phyloP scores from a whole-genome alignment of 345 rosid species.

The Mercurialis annua region DNA sequence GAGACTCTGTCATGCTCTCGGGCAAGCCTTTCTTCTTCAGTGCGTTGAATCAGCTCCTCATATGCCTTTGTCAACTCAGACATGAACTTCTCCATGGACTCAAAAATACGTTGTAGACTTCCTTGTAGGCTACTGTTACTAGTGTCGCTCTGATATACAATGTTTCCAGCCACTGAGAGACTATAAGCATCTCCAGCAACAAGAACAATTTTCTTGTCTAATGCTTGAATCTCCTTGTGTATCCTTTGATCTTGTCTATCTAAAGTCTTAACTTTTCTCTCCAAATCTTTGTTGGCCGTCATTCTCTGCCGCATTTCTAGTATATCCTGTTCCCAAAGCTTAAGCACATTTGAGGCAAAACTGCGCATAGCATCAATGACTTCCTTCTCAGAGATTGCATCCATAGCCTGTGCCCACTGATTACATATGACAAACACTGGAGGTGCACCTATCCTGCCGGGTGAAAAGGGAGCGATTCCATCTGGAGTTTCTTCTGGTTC shows the following conservation, averaged over 20 bases:
- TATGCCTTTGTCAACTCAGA: slow-evolving; percentile 63
- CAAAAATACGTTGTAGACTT: slow-evolving; percentile 63
- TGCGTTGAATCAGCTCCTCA: slow-evolving; percentile 73
- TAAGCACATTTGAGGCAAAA: slow-evolving; percentile 60
- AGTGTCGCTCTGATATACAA: slow-evolving; percentile 72
- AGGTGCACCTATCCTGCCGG: slow-evolving; percentile 94
- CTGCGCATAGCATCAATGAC: slow-evolving; percentile 68
- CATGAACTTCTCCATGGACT: slow-evolving; percentile 85
- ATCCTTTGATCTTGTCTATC: slow-evolving; percentile 82
- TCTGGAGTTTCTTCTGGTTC: slow-evolving; percentile 93
- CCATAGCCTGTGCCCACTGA: slow-evolving; percentile 90
- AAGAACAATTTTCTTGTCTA: slow-evolving; percentile 69
- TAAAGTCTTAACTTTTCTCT: slow-evolving; percentile 52
- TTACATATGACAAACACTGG: slow-evolving; percentile 85
- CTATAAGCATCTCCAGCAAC: slow-evolving; percentile 38
- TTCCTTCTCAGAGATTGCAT: slow-evolving; percentile 77
- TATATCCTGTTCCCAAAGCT: slow-evolving; percentile 81
- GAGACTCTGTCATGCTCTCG: slow-evolving; percentile 40
- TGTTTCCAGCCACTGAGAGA: slow-evolving; percentile 38
- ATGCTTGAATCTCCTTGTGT: slow-evolving; percentile 84
- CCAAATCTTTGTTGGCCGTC: slow-evolving; percentile 58
- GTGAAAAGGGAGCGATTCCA: slow-evolving; percentile 85
- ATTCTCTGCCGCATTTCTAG: slow-evolving; percentile 45
- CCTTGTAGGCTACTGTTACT: slow-evolving; percentile 63
- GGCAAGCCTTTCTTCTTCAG: slow-evolving; percentile 57